A percentile compares a stretch with the other conserved stretches of the same genome.
Evolutionary conservation across 2,329 filamentous ascomycete species (phyloP).

Genomic region (Colletotrichum sp.): DNA sequence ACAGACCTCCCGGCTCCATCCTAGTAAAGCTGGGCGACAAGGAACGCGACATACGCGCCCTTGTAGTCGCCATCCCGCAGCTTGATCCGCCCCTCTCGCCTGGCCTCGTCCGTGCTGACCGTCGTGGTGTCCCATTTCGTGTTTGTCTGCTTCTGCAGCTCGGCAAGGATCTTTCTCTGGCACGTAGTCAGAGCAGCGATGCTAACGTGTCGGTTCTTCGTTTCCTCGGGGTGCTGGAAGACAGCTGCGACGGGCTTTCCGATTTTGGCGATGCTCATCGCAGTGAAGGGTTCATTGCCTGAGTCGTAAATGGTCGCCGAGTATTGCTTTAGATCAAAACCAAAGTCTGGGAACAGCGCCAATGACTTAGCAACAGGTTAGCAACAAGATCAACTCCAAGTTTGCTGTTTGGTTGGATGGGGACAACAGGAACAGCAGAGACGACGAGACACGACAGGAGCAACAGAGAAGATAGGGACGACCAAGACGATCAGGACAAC

Average conservation of each 20-base stretch:
- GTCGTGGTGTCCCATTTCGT: background rate
- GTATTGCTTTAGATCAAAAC: background rate
- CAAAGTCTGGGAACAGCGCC: background rate
- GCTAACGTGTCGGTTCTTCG: background rate
- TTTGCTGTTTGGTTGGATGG: background rate
- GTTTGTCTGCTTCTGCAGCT: background rate
- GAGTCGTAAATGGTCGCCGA: background rate
- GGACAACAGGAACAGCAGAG: background rate
- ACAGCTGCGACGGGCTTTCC: background rate
- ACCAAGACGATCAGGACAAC: background rate
- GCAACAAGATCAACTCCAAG: background rate
- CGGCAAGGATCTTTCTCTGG: background rate
- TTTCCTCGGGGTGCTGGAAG: background rate
- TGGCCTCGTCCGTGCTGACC: background rate
- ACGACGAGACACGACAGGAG: accelerated
- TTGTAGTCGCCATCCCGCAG: background rate
- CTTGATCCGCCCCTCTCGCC: background rate
- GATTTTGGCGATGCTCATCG: background rate
- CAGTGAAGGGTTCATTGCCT: background rate
- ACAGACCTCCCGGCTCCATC: background rate
- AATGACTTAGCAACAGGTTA: background rate
- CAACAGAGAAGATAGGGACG: background rate
- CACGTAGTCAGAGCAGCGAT: background rate
- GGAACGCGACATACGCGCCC: background rate
- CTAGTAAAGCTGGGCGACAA: background rate